phyloP scores from a whole-genome alignment of 176 grass and related monocot genomes.

The Ananas comosus region DNA sequence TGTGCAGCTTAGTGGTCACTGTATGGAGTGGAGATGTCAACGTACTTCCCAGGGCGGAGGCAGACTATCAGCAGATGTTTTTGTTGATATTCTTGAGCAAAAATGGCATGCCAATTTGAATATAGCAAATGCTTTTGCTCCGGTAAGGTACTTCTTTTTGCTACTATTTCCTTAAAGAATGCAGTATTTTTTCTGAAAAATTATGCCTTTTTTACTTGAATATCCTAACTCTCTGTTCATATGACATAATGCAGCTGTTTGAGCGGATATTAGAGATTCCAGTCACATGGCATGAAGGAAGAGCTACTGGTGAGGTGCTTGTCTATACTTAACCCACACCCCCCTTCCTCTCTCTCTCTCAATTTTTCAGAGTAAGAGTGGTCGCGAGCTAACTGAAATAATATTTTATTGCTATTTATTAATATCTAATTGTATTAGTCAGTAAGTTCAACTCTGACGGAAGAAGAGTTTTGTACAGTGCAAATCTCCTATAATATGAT shows the following conservation, averaged over 20 bases:
- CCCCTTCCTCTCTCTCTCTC: too few relatives aligned
- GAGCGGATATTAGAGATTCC: slow-evolving; percentile 89
- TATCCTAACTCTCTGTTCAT: slow-evolving; percentile 21
- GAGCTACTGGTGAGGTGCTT: slow-evolving; percentile 98
- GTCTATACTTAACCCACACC: slow-evolving; percentile 28
- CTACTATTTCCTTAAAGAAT: slow-evolving; percentile 2
- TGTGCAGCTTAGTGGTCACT: slow-evolving; percentile 66
- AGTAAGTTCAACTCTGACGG: too few relatives aligned
- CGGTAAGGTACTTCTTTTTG: slow-evolving; percentile 44
- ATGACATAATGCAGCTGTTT: slow-evolving; percentile 53
- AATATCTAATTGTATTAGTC: background rate
- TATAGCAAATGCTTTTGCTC: slow-evolving; percentile 69
- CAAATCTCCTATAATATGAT: too few relatives aligned
- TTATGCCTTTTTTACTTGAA: slow-evolving; percentile 20
- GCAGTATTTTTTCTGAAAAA: slow-evolving; percentile 12
- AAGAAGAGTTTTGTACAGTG: too few relatives aligned
- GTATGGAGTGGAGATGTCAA: slow-evolving; percentile 93
- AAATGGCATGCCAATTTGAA: slow-evolving; percentile 97
- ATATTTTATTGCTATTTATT: too few relatives aligned
- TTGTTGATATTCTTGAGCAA: slow-evolving; percentile 83
- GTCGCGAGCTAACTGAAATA: too few relatives aligned
- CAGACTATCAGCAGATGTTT: slow-evolving; percentile 81
- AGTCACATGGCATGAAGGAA: slow-evolving; percentile 67
- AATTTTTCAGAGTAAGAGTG: too few relatives aligned
- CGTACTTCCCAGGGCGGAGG: slow-evolving; percentile 87